A percentile compares a stretch with the other conserved stretches of the same genome.
These are phyloP conservation scores for Neolentinus lepideus DNA, from an alignment of 1,284 basidiomycete species.

Conservation along the genomic window DNA sequence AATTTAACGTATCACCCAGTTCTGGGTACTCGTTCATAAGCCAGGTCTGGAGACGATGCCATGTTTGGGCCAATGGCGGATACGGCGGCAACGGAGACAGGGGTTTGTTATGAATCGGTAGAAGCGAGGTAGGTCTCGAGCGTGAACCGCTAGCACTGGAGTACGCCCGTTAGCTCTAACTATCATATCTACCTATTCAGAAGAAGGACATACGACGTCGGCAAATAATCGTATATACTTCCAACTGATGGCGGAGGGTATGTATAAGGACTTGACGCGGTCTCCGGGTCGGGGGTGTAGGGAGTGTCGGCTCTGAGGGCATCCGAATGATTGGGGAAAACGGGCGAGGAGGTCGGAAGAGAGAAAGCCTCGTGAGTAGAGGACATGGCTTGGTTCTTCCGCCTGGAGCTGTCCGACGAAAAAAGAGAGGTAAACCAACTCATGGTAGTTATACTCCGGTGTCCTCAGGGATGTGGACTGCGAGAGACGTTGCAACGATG, in stretches of 20 bases:
- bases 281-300: conserved; percentile 35
- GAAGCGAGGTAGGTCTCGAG: conserved; percentile 48
- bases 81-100: conserved; percentile 43
- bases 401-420: conserved; percentile 37
- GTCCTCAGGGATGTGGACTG: neutral
- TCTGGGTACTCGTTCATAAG: conserved; percentile 82
- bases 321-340: conserved; percentile 39
- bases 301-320: conserved; percentile 48
- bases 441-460: conserved; percentile 33
- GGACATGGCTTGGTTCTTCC: conserved; percentile 54
- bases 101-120: conserved; percentile 52
- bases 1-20: conserved; percentile 86
- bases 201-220: conserved; percentile 43
- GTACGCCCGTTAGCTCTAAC: neutral
- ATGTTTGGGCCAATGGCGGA: conserved; percentile 72
- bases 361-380: conserved; percentile 77
- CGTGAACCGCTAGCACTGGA: conserved; percentile 26
- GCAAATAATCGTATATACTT: conserved; percentile 48
- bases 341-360: conserved; percentile 63
- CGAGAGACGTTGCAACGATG: neutral
- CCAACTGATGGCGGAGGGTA: conserved; percentile 61
- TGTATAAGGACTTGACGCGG: conserved; percentile 48
- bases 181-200: neutral
- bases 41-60: conserved; percentile 73
- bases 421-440: conserved; percentile 67